phyloP scores from a whole-genome alignment of 345 rosid species.

The Syzygium aromaticum region DNA sequence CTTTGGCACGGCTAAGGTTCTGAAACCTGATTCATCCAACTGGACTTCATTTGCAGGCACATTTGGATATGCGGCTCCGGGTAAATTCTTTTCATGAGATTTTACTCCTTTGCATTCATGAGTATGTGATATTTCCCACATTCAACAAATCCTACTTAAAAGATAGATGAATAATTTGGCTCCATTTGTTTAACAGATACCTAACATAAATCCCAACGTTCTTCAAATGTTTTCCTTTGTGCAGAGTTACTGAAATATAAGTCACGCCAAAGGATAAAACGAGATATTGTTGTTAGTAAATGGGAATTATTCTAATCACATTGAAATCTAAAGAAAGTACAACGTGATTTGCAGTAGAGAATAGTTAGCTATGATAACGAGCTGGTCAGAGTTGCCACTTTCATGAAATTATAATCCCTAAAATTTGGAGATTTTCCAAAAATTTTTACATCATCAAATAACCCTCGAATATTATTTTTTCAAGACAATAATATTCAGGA shows the following conservation, averaged over 20 bases:
- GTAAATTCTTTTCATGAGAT: not conserved
- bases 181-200: not conserved
- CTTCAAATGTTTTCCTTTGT: not conserved
- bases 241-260: not conserved
- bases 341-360: not conserved
- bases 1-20: not conserved
- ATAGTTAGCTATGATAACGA: not conserved
- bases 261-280: not conserved
- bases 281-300: not conserved
- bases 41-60: conserved; percentile 4
- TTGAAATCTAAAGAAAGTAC: not conserved
- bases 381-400: too few relatives aligned
- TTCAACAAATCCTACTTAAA: not conserved
- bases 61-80: conserved; percentile 5
- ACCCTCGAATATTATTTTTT: not conserved
- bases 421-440: too few relatives aligned
- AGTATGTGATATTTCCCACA: not conserved
- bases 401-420: too few relatives aligned
- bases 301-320: not conserved
- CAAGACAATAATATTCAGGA: not conserved
- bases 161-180: not conserved
- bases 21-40: not conserved
- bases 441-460: not conserved
- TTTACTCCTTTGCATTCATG: not conserved
- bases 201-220: not conserved